Evolutionary conservation across 2,329 filamentous ascomycete species (phyloP).

Genomic region (Paecilomyces dactylethromorphus): DNA sequence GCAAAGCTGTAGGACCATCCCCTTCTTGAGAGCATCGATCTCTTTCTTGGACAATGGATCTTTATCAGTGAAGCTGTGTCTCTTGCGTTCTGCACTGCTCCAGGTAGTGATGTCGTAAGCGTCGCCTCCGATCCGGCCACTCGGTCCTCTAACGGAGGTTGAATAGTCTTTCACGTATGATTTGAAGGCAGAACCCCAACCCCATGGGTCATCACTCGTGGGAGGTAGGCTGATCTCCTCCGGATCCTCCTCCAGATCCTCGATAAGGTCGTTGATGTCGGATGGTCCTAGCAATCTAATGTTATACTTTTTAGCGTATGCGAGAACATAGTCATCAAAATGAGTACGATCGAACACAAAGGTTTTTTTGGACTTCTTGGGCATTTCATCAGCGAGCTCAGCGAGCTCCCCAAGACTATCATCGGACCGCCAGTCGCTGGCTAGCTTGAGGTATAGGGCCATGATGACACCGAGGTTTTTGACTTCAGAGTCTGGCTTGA

Average conservation of each 20-base stretch:
- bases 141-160: slow-evolving; percentile 11
- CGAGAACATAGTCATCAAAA: too few relatives aligned
- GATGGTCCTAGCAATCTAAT: slow-evolving; percentile 8
- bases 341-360: too few relatives aligned
- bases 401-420: too few relatives aligned
- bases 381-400: too few relatives aligned
- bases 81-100: slow-evolving; percentile 27
- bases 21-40: slow-evolving; percentile 32
- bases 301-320: slow-evolving; percentile 15
- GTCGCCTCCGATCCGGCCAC: slow-evolving; percentile 26
- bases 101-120: slow-evolving; percentile 30
- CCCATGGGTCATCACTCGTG: slow-evolving; percentile 19
- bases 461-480: slow-evolving; percentile 34
- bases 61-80: slow-evolving; percentile 22
- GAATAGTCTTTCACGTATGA: slow-evolving; percentile 13
- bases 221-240: slow-evolving; percentile 19
- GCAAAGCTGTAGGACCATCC: slow-evolving; percentile 19
- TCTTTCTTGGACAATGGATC: slow-evolving; percentile 29
- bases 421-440: too few relatives aligned
- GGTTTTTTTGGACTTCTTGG: too few relatives aligned
- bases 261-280: background rate
- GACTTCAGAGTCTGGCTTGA: slow-evolving; percentile 29
- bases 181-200: slow-evolving; percentile 14
- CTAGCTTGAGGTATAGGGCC: slow-evolving; percentile 12
- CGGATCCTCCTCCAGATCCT: slow-evolving; percentile 15